phyloP scores from a whole-genome alignment of 371 early-diverging fungal species.

The Mortierella sp. region DNA sequence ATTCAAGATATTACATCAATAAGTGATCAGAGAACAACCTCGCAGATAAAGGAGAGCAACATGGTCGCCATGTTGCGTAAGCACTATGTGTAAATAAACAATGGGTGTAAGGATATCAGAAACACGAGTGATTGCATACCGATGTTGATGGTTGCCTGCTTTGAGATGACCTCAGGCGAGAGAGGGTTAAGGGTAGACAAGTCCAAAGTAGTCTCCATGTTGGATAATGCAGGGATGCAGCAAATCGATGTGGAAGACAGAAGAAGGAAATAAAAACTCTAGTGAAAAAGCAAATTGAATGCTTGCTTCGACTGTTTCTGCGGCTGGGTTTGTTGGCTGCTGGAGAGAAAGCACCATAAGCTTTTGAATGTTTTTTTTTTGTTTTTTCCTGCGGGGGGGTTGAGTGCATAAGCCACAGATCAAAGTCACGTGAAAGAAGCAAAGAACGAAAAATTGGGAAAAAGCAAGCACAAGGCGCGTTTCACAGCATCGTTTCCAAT shows the following conservation, averaged over 20 bases:
- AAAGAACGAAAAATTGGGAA: background rate
- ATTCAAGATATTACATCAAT: constrained; percentile 2
- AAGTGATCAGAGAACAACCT: background rate
- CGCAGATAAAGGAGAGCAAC: background rate
- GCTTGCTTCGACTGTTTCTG: background rate
- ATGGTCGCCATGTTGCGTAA: background rate
- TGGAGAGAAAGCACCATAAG: background rate
- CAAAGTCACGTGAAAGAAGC: background rate
- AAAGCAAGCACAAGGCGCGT: background rate
- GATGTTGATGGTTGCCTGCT: constrained; percentile 99
- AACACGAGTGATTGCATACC: constrained; percentile 66
- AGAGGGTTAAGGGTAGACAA: constrained; percentile 45
- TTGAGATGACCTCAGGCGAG: constrained; percentile 83
- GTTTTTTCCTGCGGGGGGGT: background rate
- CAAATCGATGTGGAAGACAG: constrained; percentile 1
- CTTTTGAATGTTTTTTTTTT: constrained; percentile 5
- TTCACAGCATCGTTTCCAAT: background rate
- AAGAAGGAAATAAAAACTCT: constrained; percentile 8
- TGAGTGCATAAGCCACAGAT: background rate
- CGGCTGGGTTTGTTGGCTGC: background rate
- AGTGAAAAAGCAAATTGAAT: background rate
- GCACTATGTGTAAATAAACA: constrained; percentile 2
- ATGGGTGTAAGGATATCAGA: constrained; percentile 66
- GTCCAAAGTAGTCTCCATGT: constrained; percentile 46
- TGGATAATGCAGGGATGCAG: constrained; percentile 5